phyloP scores from a whole-genome alignment of 306 rosid species.

The Lablab purpureus region DNA sequence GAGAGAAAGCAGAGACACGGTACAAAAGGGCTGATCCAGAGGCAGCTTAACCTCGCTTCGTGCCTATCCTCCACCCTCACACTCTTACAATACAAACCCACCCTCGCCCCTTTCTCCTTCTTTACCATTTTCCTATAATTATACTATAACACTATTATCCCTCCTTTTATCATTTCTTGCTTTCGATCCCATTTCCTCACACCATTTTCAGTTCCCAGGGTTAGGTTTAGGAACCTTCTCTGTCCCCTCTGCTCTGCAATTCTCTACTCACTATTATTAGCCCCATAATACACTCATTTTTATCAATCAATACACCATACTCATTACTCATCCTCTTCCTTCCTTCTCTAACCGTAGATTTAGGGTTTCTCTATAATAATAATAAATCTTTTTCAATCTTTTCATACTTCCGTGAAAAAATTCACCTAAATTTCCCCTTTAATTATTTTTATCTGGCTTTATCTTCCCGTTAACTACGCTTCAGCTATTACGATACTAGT shows the following conservation, averaged over 20 bases:
- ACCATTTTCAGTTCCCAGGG: conserved; percentile 1
- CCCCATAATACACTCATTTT: neutral
- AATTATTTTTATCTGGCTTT: neutral
- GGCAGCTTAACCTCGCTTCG: conserved; percentile 55
- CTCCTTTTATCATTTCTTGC: too few relatives aligned
- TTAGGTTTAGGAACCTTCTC: conserved; percentile 8
- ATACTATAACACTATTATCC: neutral
- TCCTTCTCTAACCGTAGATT: conserved; percentile 34
- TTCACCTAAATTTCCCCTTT: neutral
- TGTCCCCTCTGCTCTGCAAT: neutral
- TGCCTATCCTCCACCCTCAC: conserved; percentile 53
- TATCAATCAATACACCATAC: neutral
- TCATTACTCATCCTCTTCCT: neutral
- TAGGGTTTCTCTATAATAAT: conserved; percentile 51
- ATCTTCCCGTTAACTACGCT: conserved; percentile 16
- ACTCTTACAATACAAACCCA: too few relatives aligned
- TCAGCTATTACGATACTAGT: conserved; percentile 2
- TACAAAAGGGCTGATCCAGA: conserved; percentile 42
- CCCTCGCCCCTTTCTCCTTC: neutral
- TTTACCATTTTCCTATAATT: neutral
- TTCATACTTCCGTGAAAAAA: neutral
- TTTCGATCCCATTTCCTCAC: neutral
- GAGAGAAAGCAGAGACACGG: neutral
- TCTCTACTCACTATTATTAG: neutral
- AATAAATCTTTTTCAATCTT: neutral